A percentile compares a stretch with the other conserved stretches of the same genome.
phyloP scores from a whole-genome alignment of 306 rosid genomes.

The Delonix regia region DNA sequence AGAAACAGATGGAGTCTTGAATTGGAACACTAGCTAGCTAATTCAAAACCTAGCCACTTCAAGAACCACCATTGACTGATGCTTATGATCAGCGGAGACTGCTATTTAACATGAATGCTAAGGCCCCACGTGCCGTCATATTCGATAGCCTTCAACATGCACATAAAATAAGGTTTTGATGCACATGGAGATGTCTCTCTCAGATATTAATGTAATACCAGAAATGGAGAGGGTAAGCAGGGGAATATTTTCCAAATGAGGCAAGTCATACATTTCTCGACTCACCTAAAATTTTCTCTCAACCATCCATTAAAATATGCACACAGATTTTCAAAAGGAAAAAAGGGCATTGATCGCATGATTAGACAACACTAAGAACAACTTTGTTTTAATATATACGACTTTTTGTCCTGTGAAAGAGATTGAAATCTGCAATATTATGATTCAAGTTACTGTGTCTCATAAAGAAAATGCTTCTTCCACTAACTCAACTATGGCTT shows the following conservation, averaged over 20 bases:
- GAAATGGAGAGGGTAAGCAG: conserved; percentile 20
- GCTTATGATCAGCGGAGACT: conserved; percentile 26
- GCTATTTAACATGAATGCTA: conserved; percentile 63
- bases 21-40: not conserved
- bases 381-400: conserved; percentile 24
- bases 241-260: conserved; percentile 62
- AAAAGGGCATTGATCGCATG: conserved; percentile 45
- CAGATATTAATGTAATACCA: conserved; percentile 36
- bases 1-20: not conserved
- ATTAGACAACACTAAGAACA: conserved; percentile 78
- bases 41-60: not conserved
- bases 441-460: conserved; percentile 31
- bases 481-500: conserved; percentile 48
- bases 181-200: conserved; percentile 64
- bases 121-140: conserved; percentile 58
- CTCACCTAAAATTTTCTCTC: conserved; percentile 25
- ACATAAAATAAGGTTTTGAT: conserved; percentile 46
- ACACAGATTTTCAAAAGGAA: conserved; percentile 18
- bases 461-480: conserved; percentile 59
- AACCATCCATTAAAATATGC: conserved; percentile 48
- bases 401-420: conserved; percentile 10
- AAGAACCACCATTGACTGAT: conserved; percentile 4
- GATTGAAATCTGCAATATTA: conserved; percentile 15
- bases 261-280: conserved; percentile 43
- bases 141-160: conserved; percentile 34